A percentile compares a stretch with the other conserved stretches of the same genome.
Conservation (phyloP, 2,329 filamentous ascomycete species). For the Ceratocystis papillata region DNA sequence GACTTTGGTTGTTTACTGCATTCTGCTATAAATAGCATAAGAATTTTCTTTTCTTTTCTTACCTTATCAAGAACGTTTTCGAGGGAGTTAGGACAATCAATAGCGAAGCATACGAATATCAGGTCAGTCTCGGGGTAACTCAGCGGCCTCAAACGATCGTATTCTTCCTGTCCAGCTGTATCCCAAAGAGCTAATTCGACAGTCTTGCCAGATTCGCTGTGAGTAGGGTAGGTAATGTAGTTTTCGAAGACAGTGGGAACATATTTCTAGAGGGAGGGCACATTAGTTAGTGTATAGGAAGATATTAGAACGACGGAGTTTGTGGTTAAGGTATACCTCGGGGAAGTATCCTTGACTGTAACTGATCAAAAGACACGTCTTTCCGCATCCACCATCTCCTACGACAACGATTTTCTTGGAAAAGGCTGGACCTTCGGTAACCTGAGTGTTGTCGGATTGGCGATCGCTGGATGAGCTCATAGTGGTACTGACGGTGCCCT, state of each 20-base stretch:
- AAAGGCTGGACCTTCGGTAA: conserved; percentile 83
- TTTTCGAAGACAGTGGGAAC: conserved; percentile 99
- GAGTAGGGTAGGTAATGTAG: conserved; percentile 95
- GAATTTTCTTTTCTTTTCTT: conserved; percentile 29
- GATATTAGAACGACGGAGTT: too few relatives aligned
- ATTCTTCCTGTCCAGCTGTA: conserved; percentile 96
- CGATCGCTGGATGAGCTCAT: conserved; percentile 64
- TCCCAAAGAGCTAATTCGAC: conserved; percentile 97
- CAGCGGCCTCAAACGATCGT: conserved; percentile 86
- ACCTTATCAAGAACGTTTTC: conserved; percentile 99
- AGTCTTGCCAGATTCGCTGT: conserved; percentile 78
- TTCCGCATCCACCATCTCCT: conserved; percentile 93
- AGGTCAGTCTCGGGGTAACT: conserved; percentile 98
- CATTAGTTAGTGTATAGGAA: too few relatives aligned
- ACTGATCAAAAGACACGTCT: conserved; percentile 96
- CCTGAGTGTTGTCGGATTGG: conserved; percentile 69
- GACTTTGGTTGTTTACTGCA: not conserved
- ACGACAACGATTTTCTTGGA: conserved; percentile 99
- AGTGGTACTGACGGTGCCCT: conserved; percentile 80
- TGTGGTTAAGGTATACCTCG: conserved; percentile 50
- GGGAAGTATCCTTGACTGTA: conserved; percentile 98
- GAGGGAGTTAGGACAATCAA: conserved; percentile 94
- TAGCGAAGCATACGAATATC: conserved; percentile 97
- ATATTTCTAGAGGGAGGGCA: conserved; percentile 64
- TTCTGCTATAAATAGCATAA: not conserved